Evolutionary conservation across 176 grass and related monocot genomes (phyloP).

Genomic region (Miscanthus lutarioriparius): DNA sequence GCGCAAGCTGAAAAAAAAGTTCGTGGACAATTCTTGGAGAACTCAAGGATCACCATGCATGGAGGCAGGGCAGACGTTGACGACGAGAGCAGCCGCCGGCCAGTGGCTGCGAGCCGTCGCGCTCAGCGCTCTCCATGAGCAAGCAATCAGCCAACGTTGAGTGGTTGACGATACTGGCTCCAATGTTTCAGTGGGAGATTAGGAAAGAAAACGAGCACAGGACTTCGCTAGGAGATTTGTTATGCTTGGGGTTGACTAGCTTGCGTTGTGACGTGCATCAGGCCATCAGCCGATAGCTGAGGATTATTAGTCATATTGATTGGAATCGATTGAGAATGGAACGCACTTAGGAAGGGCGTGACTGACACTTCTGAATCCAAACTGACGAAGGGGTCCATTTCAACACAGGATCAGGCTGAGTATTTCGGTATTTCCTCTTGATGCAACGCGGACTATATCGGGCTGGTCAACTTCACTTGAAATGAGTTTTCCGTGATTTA

Average conservation of each 20-base stretch:
- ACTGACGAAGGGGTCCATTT: not conserved
- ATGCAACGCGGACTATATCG: too few relatives aligned
- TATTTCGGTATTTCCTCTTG: not conserved
- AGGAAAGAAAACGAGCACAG: not conserved
- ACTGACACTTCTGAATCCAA: not conserved
- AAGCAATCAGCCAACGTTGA: not conserved
- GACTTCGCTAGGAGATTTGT: not conserved
- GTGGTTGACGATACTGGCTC: too few relatives aligned
- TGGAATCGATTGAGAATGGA: not conserved
- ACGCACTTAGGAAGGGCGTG: not conserved
- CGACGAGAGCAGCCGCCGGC: not conserved
- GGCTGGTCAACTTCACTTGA: too few relatives aligned
- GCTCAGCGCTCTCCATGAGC: not conserved
- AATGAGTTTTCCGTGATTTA: too few relatives aligned
- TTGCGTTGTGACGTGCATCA: not conserved
- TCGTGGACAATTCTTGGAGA: not conserved
- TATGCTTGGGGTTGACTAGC: not conserved
- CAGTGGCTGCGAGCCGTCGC: slow-evolving; percentile 22
- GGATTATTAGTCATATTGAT: not conserved
- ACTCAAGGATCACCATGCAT: too few relatives aligned
- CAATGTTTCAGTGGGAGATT: too few relatives aligned
- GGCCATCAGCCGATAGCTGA: not conserved
- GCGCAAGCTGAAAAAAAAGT: not conserved
- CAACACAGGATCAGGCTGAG: not conserved
- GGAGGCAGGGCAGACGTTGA: too few relatives aligned